Base-by-base conservation (phyloP, 768 basidiomycete species). In the Rhizopogon vulgaris region DNA sequence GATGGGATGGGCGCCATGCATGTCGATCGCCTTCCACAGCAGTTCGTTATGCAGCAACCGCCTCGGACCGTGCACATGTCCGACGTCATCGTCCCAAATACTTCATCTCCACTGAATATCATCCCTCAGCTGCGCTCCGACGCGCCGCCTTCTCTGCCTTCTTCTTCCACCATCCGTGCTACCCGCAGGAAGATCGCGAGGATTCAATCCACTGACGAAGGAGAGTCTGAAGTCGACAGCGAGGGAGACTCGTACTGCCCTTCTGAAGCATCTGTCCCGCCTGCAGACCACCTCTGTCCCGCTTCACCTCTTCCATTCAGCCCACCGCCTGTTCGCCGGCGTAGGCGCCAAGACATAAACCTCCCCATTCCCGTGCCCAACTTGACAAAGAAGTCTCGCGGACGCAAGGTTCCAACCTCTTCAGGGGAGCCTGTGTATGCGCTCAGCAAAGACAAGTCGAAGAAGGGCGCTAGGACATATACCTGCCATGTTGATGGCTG, bases 401-500 rank as follows among this genome's bases (percentile, higher is more conserved):
- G 78, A 1, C 67, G 78, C 17, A 63, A 71, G 15, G 78, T 79
- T n/a, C 78, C 78, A 2, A 73, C 69, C 6, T 71, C 65, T 51
- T 55, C 47, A 43, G 54, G 60, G 39, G 55, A 59, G 34, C 52
- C 62, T 1, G 22, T 67, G 7, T 58, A 53, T 22, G 56, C 62
- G 14, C 54, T 53, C 53, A 68, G 59, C 51, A 62, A 37, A 50
- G 69, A 66, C 46, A 71, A 69, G 58, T 60, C 66, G 0, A 67
- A 67, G 53, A 69, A 58, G 14, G 68, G 66, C 36, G 48, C 59
- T 12, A 71, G 86, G 43, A 73, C 77, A 27, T 85, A 82, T 64
- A 73, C 79, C 54, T 92, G 90, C 64, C 72, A 74, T 17, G 86
- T 87, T 0, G 71, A 78, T 1, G 87, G 79, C 1, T 93, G 90